A percentile compares a stretch with the other conserved stretches of the same genome.
These are phyloP conservation scores for Starmerella apicola DNA, from an alignment of 805 yeast species.

Conservation along the genomic window DNA sequence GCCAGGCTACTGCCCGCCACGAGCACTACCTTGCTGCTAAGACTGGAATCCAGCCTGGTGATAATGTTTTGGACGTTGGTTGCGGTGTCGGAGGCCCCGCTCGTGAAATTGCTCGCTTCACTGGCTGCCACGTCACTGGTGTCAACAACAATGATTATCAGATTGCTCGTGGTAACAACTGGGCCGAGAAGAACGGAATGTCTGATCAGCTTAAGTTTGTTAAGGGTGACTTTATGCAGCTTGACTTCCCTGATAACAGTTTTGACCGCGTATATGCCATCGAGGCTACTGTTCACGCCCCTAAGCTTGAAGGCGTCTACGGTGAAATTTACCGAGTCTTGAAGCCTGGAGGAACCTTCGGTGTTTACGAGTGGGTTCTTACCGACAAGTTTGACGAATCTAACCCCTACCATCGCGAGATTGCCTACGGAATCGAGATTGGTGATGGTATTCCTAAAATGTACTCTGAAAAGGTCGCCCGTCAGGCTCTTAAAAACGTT, in stretches of 20 bases:
- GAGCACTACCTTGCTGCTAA: conserved; percentile 87
- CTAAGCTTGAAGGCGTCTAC: conserved; percentile 89
- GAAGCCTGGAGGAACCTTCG: conserved; percentile 96
- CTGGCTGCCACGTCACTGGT: conserved; percentile 77
- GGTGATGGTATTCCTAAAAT: conserved; percentile 99
- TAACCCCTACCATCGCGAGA: conserved; percentile 80
- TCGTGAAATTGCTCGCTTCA: conserved; percentile 85
- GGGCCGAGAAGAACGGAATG: conserved; percentile 54
- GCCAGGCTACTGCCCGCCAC: conserved; percentile 86
- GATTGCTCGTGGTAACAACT: conserved; percentile 77
- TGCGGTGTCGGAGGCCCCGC: conserved; percentile 99
- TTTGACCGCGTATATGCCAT: conserved; percentile 97
- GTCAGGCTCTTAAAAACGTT: conserved; percentile 67
- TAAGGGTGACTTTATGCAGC: conserved; percentile 98
- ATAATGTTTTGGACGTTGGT: conserved; percentile 92
- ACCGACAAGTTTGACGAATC: conserved; percentile 82
- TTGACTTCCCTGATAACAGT: conserved; percentile 83
- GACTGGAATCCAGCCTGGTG: conserved; percentile 64
- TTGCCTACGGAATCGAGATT: conserved; percentile 92
- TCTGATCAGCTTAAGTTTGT: conserved; percentile 69
- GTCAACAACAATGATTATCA: conserved; percentile 93
- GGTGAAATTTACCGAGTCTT: conserved; percentile 85
- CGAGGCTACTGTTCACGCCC: conserved; percentile 98
- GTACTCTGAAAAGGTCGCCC: conserved; percentile 77
- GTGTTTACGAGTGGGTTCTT: conserved; percentile 99